Conservation (phyloP, 257 asterid species). For the Nicotiana obtusifolia region DNA sequence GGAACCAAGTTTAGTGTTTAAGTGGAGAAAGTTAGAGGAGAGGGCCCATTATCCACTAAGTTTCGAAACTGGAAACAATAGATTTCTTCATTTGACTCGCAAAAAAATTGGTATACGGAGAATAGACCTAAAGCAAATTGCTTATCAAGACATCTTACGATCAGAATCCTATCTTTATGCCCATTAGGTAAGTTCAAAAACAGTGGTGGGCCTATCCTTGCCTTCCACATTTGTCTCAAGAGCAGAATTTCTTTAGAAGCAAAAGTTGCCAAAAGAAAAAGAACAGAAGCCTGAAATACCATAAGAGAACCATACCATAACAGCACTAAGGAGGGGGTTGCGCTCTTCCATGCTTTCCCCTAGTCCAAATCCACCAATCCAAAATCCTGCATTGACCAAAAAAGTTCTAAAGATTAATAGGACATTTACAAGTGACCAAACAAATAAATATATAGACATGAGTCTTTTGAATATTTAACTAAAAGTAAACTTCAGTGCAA, state of each 20-base stretch:
- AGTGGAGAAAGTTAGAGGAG: not conserved
- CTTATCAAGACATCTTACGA: not conserved
- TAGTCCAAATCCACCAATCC: constrained; percentile 86
- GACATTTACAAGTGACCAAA: constrained; percentile 5
- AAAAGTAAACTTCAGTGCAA: not conserved
- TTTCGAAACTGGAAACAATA: not conserved
- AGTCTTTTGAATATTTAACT: not conserved
- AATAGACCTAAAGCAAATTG: not conserved
- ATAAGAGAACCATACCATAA: constrained; percentile 53
- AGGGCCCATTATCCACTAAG: not conserved
- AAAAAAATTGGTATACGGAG: not conserved
- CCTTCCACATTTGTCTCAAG: not conserved
- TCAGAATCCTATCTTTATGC: not conserved
- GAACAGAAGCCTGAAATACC: constrained; percentile 27
- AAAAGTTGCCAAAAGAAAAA: not conserved
- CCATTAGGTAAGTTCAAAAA: not conserved
- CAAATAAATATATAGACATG: not conserved
- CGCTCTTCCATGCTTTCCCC: constrained; percentile 91
- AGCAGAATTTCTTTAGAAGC: not conserved
- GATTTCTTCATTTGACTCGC: not conserved
- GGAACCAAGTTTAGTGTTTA: not conserved
- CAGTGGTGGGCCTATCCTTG: not conserved
- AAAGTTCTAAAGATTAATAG: constrained; percentile 6
- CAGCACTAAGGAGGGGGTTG: constrained; percentile 61
- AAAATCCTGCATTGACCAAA: constrained; percentile 53